These are phyloP conservation scores for Starmerella sp. DNA, from an alignment of 805 yeast genomes.

Conservation along the genomic window DNA sequence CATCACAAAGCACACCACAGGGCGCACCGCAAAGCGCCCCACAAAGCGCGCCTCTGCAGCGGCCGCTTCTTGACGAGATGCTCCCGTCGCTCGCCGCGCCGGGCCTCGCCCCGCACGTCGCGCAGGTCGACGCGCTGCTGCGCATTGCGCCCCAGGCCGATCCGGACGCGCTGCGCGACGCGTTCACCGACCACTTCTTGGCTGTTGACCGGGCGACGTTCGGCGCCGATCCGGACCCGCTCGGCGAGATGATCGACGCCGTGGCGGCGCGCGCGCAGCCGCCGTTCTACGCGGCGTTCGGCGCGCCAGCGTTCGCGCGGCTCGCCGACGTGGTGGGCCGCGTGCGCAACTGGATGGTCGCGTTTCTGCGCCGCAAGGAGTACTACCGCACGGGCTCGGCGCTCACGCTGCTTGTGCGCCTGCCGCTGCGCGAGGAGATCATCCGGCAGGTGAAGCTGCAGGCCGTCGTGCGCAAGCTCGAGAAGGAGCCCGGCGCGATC, in stretches of 20 bases:
- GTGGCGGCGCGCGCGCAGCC: constrained; percentile 9
- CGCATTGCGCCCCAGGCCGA: neutral
- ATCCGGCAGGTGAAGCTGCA: constrained; percentile 8
- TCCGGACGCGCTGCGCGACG: neutral
- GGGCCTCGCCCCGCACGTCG: neutral
- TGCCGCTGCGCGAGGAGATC: constrained; percentile 10
- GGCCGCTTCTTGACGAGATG: neutral
- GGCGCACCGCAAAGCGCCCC: no score
- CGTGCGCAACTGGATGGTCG: constrained; percentile 20
- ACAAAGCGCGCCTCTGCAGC: neutral
- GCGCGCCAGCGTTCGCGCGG: neutral
- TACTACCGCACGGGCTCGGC: constrained; percentile 5
- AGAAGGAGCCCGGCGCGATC: neutral
- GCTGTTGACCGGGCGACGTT: constrained; percentile 13
- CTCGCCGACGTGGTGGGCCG: constrained; percentile 10
- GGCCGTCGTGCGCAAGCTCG: neutral
- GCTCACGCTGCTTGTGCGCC: constrained; percentile 7
- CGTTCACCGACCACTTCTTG: constrained; percentile 6
- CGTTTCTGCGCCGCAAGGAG: constrained; percentile 9
- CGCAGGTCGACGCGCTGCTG: neutral
- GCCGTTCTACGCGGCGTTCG: neutral
- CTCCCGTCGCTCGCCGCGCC: neutral
- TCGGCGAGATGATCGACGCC: constrained; percentile 7
- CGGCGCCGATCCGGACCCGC: constrained; percentile 17
- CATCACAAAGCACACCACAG: no score